Conservation (phyloP, 805 yeast species). For the Dipodascus albidus region DNA sequence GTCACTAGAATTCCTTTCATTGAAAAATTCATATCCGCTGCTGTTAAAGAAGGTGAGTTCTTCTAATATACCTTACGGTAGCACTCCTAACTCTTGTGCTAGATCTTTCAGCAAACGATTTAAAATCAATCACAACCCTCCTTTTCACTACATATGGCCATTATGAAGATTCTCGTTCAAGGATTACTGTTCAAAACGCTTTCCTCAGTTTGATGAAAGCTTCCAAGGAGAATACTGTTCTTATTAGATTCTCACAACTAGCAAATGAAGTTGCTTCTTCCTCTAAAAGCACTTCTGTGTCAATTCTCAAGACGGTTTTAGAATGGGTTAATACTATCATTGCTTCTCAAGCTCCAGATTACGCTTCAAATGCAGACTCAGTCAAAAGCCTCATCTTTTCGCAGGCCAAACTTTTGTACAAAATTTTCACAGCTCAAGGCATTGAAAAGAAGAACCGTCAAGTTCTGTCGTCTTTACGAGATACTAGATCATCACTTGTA, state of each 20-base stretch:
- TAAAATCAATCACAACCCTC: slow-evolving; percentile 5
- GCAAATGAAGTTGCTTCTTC: slow-evolving; percentile 2
- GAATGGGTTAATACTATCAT: slow-evolving; percentile 41
- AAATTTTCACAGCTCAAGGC: slow-evolving; percentile 21
- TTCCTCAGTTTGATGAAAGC: slow-evolving; percentile 28
- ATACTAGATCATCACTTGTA: slow-evolving; percentile 20
- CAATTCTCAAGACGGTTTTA: slow-evolving; percentile 46
- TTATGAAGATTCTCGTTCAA: slow-evolving; percentile 41
- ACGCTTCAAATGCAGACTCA: slow-evolving; percentile 16
- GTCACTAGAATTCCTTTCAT: neutral
- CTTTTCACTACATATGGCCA: slow-evolving; percentile 38
- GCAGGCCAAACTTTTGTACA: slow-evolving; percentile 31
- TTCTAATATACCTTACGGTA: neutral
- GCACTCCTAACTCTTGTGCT: neutral
- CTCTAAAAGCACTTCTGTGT: slow-evolving; percentile 29
- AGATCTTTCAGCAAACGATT: neutral
- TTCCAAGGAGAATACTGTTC: slow-evolving; percentile 23
- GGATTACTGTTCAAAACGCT: slow-evolving; percentile 31
- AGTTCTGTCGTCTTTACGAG: slow-evolving; percentile 15
- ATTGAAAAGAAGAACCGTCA: slow-evolving; percentile 19
- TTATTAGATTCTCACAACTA: slow-evolving; percentile 26
- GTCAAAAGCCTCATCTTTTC: slow-evolving; percentile 22
- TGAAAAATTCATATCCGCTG: neutral
- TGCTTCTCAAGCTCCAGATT: slow-evolving; percentile 6
- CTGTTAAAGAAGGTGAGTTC: neutral